These are phyloP conservation scores for Diplodia corticola DNA, from an alignment of 2,329 filamentous ascomycete species.

Conservation along the genomic window DNA sequence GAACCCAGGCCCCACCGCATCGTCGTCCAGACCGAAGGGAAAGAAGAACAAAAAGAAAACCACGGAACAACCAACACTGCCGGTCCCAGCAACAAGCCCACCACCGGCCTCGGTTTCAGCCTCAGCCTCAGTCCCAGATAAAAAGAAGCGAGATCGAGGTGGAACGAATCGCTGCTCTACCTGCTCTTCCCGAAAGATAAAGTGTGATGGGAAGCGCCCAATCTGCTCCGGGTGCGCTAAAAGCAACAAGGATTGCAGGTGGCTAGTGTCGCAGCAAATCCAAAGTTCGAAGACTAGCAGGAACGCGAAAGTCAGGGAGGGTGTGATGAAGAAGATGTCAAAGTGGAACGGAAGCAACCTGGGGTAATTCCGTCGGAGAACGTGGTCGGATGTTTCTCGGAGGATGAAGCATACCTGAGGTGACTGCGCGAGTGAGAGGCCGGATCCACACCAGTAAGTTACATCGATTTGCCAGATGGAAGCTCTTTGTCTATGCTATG, in stretches of 20 bases:
- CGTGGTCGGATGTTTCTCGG: neutral
- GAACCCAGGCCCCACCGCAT: too few relatives aligned
- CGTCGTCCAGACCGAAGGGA: too few relatives aligned
- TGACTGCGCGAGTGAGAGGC: neutral
- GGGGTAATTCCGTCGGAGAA: neutral
- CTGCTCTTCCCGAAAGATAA: neutral
- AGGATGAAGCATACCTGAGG: neutral
- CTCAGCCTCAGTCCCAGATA: neutral
- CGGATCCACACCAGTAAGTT: neutral
- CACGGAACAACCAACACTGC: too few relatives aligned
- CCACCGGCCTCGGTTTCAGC: neutral
- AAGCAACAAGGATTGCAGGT: neutral
- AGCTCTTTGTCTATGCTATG: neutral
- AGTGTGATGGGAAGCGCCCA: conserved; percentile 3
- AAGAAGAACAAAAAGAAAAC: too few relatives aligned
- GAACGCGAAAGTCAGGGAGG: neutral
- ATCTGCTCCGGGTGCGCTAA: neutral
- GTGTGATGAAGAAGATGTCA: neutral
- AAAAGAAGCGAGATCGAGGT: neutral
- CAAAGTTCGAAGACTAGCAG: neutral
- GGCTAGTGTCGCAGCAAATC: neutral
- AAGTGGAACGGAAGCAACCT: neutral
- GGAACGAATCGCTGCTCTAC: neutral
- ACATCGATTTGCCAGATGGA: neutral
- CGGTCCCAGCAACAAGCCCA: neutral